Percentiles rank a stretch among this genome's conserved stretches.
phyloP scores from a whole-genome alignment of 768 basidiomycete genomes.

The Boletus pseudo-olivaceus region DNA sequence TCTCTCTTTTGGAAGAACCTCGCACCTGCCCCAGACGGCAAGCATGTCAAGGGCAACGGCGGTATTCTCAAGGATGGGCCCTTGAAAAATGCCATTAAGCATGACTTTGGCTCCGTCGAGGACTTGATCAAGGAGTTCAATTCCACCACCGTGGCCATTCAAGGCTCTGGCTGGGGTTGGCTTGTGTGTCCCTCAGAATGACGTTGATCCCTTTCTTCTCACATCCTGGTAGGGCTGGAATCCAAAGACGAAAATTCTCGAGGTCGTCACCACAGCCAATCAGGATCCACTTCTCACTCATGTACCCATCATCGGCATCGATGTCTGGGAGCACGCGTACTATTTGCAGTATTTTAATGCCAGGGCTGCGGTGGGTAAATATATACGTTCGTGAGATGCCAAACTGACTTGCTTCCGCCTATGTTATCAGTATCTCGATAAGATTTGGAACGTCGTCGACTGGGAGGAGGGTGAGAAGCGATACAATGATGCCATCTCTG shows the following conservation, averaged over 20 bases:
- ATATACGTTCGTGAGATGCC: not conserved
- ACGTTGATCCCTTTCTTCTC: not conserved
- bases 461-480: conserved; percentile 75
- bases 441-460: conserved; percentile 72
- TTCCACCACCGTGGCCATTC: conserved; percentile 76
- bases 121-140: conserved; percentile 81
- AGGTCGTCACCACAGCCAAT: conserved; percentile 89
- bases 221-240: conserved; percentile 59
- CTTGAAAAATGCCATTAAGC: conserved; percentile 63
- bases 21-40: conserved; percentile 49
- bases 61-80: conserved; percentile 62
- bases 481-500: conserved; percentile 41
- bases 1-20: conserved; percentile 98
- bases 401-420: not conserved
- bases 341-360: conserved; percentile 98
- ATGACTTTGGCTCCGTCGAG: conserved; percentile 69
- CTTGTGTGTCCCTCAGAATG: conserved; percentile 51
- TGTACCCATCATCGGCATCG: conserved; percentile 85
- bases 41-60: conserved; percentile 58
- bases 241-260: conserved; percentile 65
- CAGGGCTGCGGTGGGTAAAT: conserved; percentile 74
- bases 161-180: conserved; percentile 98
- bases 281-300: conserved; percentile 86
- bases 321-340: conserved; percentile 96
- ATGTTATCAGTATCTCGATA: conserved; percentile 58